Evolutionary conservation across 2,329 filamentous ascomycete genomes (phyloP).

Genomic region (Drechslera avenae): DNA sequence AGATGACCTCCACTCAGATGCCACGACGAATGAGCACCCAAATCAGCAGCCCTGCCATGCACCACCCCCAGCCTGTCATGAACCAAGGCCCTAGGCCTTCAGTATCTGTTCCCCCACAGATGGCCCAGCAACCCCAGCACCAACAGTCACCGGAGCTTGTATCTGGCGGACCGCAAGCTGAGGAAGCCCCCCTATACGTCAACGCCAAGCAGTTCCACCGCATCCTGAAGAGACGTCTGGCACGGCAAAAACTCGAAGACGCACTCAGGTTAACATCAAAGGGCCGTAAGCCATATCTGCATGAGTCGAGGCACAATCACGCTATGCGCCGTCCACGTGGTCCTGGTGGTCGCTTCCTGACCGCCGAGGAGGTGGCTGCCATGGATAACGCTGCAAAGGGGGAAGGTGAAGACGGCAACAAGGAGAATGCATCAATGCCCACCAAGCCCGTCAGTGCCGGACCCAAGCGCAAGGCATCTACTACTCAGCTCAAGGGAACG

Average conservation of each 20-base stretch:
- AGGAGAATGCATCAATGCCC: conserved; percentile 45
- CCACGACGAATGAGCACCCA: conserved; percentile 51
- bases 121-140: conserved; percentile 67
- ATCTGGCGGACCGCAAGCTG: conserved; percentile 65
- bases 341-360: conserved; percentile 92
- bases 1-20: conserved; percentile 46
- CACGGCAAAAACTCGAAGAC: conserved; percentile 91
- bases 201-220: conserved; percentile 99
- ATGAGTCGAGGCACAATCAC: conserved; percentile 97
- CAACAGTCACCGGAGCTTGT: conserved; percentile 82
- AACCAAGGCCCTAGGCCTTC: conserved; percentile 67
- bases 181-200: conserved; percentile 95
- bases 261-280: conserved; percentile 90
- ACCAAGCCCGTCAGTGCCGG: conserved; percentile 29
- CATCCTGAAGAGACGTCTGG: conserved; percentile 91
- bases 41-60: conserved; percentile 57
- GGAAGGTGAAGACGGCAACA: conserved; percentile 44
- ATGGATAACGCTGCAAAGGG: conserved; percentile 64
- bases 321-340: conserved; percentile 95
- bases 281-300: conserved; percentile 93
- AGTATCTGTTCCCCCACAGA: conserved; percentile 49
- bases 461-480: conserved; percentile 43
- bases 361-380: conserved; percentile 90
- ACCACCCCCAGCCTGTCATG: conserved; percentile 76
- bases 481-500: conserved; percentile 38